Evolutionary conservation across 495 filamentous ascomycete genomes (phyloP), one percentile per base, ranked within the genome.

Genomic region (Penicillium arizonense): DNA sequence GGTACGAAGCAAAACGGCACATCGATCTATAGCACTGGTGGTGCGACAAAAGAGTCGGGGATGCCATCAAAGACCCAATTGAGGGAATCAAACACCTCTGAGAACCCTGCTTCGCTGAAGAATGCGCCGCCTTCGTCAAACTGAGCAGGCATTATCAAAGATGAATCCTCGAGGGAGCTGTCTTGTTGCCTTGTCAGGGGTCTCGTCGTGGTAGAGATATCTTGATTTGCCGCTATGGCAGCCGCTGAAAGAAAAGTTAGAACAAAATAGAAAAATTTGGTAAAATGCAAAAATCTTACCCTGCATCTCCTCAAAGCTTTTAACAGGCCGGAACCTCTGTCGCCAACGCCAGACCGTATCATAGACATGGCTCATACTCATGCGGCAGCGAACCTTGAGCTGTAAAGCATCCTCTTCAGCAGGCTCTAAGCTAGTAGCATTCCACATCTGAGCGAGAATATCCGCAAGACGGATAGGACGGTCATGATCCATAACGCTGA

Each of bases 401-500:
- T 74, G 72, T 12, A 77, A 52, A 20, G 59, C 56, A 55, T 76
- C 73, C 35, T 73, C 72, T 16, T 64, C 70, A 8, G 62, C 58
- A 3, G 64, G 56, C 34, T 70, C 69, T 16, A 67, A 58, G 8
- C 64, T 61, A 14, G 66, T 69, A 0, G 72, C 71, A 59, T 76
- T 76, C 75, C 73, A 78, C 75, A 78, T 78, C 53, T 78, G 73
- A 12, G 75, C 72, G 14, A 78, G 55, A 40, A 78, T 74, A 50
- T 76, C 73, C 6, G 73, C 73, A 1, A 78, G 62, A 2, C 75
- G 72, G 16, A 76, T 89, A 18, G 89, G 85, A 2, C 96, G 83
- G 65, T 97, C 92, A 57, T 97, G 95, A 45, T 86, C 82, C 55
- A 85, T 79, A 28, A 96, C 88, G 64, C 88, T 93, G 41, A 91